Percentiles rank a stretch among this genome's conserved stretches.
These are phyloP conservation scores for Pezicula radicicola DNA, from an alignment of 2,329 filamentous ascomycete species.

Conservation along the genomic window DNA sequence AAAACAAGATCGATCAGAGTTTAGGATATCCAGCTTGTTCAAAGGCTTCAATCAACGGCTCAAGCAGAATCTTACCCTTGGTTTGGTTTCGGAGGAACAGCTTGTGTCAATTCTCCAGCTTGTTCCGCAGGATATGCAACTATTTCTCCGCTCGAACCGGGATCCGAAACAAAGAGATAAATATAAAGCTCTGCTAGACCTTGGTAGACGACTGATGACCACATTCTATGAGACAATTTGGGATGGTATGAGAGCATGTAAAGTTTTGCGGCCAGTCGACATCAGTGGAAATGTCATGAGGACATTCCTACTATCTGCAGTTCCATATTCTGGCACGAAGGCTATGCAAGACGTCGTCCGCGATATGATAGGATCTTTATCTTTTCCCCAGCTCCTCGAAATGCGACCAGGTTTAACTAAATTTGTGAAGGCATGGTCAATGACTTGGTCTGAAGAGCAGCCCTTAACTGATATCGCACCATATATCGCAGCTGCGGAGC, in stretches of 20 bases:
- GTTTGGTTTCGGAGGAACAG: conserved; percentile 12
- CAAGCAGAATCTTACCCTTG: conserved; percentile 18
- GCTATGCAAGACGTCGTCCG: conserved; percentile 12
- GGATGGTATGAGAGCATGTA: conserved; percentile 19
- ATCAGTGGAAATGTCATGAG: conserved; percentile 11
- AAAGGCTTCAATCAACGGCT: conserved; percentile 16
- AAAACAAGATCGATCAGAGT: not conserved
- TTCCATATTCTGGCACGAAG: conserved; percentile 7
- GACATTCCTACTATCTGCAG: conserved; percentile 13
- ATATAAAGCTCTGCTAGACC: not conserved
- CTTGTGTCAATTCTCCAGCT: conserved; percentile 8
- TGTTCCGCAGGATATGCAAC: conserved; percentile 6
- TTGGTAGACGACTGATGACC: not conserved
- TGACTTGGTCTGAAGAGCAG: conserved; percentile 8
- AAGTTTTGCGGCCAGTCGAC: conserved; percentile 16
- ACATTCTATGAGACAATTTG: conserved; percentile 21
- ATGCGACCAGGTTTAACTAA: conserved; percentile 7
- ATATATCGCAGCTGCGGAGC: not conserved
- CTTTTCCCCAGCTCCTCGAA: conserved; percentile 12
- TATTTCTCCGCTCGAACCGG: not conserved
- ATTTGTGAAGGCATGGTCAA: conserved; percentile 13
- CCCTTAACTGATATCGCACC: too few relatives aligned
- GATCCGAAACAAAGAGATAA: not conserved
- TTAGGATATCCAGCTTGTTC: conserved; percentile 8
- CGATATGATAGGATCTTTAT: conserved; percentile 16